Percentiles rank a stretch among this genome's conserved stretches.
Conservation (phyloP, 306 rosid genomes). For the Prunus kanzakura region DNA sequence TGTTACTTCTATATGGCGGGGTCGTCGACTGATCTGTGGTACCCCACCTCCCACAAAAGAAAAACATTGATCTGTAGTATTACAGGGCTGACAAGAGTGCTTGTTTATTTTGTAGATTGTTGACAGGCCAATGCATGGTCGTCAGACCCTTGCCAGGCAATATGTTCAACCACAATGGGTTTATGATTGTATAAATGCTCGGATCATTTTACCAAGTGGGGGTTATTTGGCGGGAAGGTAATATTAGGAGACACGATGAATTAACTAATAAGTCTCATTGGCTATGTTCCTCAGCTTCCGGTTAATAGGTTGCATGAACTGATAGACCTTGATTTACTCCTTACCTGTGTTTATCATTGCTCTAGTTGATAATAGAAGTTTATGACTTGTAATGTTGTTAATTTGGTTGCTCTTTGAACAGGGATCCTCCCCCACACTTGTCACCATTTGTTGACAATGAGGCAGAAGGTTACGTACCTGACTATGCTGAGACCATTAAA, state of each 20-base stretch:
- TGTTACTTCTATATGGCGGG: not conserved
- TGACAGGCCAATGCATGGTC: conserved; percentile 74
- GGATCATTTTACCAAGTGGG: conserved; percentile 66
- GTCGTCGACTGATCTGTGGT: not conserved
- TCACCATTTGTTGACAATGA: conserved; percentile 87
- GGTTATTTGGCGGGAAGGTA: conserved; percentile 88
- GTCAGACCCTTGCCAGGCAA: conserved; percentile 65
- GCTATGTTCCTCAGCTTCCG: not conserved
- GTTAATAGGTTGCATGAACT: not conserved
- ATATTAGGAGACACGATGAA: not conserved
- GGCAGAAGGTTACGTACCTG: conserved; percentile 84
- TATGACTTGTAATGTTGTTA: not conserved
- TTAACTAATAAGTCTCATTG: not conserved
- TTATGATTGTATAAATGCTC: conserved; percentile 78
- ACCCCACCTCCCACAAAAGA: not conserved
- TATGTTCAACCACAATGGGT: conserved; percentile 98
- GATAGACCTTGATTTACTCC: not conserved
- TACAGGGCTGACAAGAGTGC: conserved; percentile 16
- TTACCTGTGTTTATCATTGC: not conserved
- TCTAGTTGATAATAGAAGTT: not conserved
- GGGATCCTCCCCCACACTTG: conserved; percentile 89
- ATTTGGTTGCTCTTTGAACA: conserved; percentile 27
- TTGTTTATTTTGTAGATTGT: conserved; percentile 56
- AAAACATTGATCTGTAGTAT: not conserved
- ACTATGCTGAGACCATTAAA: conserved; percentile 80